Evolutionary conservation across 257 asterid genomes (phyloP).

Genomic region (Echites panduratus): DNA sequence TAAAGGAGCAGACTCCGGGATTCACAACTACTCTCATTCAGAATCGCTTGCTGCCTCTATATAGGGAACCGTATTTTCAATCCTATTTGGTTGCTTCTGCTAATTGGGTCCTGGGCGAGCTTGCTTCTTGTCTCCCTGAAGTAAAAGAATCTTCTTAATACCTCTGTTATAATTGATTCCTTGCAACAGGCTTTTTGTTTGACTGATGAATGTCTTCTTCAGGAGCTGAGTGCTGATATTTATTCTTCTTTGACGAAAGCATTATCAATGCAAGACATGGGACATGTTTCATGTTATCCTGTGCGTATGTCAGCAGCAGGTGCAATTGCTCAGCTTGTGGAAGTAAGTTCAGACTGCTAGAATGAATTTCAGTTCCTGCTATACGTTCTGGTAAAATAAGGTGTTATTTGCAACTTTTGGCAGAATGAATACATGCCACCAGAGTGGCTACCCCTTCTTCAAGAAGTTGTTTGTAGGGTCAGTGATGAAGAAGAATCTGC

Average conservation of each 20-base stretch:
- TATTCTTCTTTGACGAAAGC: constrained; percentile 33
- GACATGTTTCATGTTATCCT: constrained; percentile 32
- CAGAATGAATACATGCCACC: constrained; percentile 43
- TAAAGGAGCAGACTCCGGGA: constrained; percentile 34
- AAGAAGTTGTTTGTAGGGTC: constrained; percentile 29
- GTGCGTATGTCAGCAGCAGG: constrained; percentile 41
- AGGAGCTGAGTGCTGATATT: constrained; percentile 36
- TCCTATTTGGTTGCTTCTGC: constrained; percentile 42
- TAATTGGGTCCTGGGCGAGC: constrained; percentile 44
- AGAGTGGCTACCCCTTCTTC: constrained; percentile 39
- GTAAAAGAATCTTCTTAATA: constrained; percentile 16
- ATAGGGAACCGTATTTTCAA: constrained; percentile 24
- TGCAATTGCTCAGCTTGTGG: constrained; percentile 38
- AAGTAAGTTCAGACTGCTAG: constrained; percentile 22
- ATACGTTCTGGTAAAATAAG: constrained; percentile 3
- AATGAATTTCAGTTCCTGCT: neutral
- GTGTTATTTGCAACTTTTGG: constrained; percentile 4
- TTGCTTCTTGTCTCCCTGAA: constrained; percentile 37
- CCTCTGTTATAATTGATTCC: neutral
- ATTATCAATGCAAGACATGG: constrained; percentile 25
- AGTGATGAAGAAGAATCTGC: constrained; percentile 32
- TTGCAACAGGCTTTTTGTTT: neutral
- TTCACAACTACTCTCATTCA: constrained; percentile 26
- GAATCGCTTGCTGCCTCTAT: constrained; percentile 37
- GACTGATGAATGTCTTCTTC: constrained; percentile 8